phyloP scores from a whole-genome alignment of 148 eudicot genomes.

The Amaranthus cruentus region DNA sequence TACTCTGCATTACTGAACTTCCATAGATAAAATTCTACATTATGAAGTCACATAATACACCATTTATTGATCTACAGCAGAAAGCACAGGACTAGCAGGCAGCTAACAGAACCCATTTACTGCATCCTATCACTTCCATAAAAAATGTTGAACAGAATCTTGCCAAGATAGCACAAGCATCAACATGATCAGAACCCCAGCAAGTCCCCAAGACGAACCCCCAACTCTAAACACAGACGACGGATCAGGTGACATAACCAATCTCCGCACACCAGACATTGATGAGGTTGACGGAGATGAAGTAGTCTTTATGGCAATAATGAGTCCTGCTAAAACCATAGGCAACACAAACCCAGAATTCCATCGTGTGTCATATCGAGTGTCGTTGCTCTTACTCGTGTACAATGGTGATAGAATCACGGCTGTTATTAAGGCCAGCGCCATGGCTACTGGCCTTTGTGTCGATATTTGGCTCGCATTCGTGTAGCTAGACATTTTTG shows the following conservation, averaged over 20 bases:
- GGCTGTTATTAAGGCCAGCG: conserved; percentile 52
- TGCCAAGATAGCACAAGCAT: conserved; percentile 79
- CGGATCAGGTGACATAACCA: conserved; percentile 28
- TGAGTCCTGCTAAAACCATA: conserved; percentile 62
- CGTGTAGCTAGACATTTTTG: conserved; percentile 33
- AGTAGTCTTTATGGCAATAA: conserved; percentile 74
- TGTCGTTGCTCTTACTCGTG: conserved; percentile 28
- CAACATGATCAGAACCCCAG: conserved; percentile 60
- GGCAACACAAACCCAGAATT: conserved; percentile 73
- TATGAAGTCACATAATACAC: not conserved
- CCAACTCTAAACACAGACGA: conserved; percentile 50
- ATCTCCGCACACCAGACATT: conserved; percentile 3
- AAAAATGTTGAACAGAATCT: conserved; percentile 62
- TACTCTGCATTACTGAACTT: conserved; percentile 9
- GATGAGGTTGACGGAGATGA: conserved; percentile 34
- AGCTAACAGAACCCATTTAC: not conserved
- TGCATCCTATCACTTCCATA: conserved; percentile 46
- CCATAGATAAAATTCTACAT: not conserved
- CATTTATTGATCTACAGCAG: not conserved
- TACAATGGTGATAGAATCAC: conserved; percentile 74
- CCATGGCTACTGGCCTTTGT: conserved; percentile 67
- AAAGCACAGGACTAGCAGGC: conserved; percentile 9
- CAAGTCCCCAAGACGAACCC: conserved; percentile 77
- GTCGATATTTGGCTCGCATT: conserved; percentile 37
- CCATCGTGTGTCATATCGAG: conserved; percentile 47